These are phyloP conservation scores for Yarrowia sp. DNA, from an alignment of 805 yeast genomes.

Conservation along the genomic window DNA sequence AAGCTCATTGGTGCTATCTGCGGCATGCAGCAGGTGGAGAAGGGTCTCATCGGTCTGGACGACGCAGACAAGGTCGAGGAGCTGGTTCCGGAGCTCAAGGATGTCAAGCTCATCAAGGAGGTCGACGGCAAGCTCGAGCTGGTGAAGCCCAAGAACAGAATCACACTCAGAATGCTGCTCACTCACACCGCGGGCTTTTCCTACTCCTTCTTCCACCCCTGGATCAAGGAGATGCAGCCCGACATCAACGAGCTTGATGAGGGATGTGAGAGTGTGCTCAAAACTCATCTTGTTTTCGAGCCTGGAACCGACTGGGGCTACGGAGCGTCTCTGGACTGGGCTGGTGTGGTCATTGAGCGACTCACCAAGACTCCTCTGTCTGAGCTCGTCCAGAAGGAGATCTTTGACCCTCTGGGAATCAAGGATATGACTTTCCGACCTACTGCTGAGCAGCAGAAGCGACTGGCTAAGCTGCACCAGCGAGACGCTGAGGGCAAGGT, in stretches of 20 bases:
- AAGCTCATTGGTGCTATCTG: slow-evolving; percentile 39
- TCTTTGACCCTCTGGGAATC: slow-evolving; percentile 38
- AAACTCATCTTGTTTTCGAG: slow-evolving; percentile 39
- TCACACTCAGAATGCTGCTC: slow-evolving; percentile 41
- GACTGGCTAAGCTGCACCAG: slow-evolving; percentile 34
- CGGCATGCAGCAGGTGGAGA: slow-evolving; percentile 40
- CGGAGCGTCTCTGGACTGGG: slow-evolving; percentile 43
- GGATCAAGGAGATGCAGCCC: slow-evolving; percentile 28
- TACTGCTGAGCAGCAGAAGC: slow-evolving; percentile 29
- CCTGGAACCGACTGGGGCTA: slow-evolving; percentile 44
- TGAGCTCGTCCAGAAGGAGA: slow-evolving; percentile 32
- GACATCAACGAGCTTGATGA: slow-evolving; percentile 27
- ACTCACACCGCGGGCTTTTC: slow-evolving; percentile 45
- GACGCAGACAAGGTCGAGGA: slow-evolving; percentile 39
- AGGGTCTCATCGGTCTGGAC: slow-evolving; percentile 38
- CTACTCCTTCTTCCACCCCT: slow-evolving; percentile 39
- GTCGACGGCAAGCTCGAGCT: slow-evolving; percentile 32
- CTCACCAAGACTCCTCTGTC: slow-evolving; percentile 36
- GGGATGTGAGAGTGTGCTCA: slow-evolving; percentile 31
- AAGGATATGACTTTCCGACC: slow-evolving; percentile 37
- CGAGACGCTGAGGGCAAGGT: slow-evolving; percentile 33
- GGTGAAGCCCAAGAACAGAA: slow-evolving; percentile 35
- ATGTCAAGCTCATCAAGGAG: slow-evolving; percentile 29
- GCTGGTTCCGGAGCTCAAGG: slow-evolving; percentile 39
- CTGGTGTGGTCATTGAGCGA: slow-evolving; percentile 39